Evolutionary conservation across 2,329 filamentous ascomycete genomes (phyloP), one percentile per base, ranked within the genome.

Genomic region (Exophiala phaeomuriformis): DNA sequence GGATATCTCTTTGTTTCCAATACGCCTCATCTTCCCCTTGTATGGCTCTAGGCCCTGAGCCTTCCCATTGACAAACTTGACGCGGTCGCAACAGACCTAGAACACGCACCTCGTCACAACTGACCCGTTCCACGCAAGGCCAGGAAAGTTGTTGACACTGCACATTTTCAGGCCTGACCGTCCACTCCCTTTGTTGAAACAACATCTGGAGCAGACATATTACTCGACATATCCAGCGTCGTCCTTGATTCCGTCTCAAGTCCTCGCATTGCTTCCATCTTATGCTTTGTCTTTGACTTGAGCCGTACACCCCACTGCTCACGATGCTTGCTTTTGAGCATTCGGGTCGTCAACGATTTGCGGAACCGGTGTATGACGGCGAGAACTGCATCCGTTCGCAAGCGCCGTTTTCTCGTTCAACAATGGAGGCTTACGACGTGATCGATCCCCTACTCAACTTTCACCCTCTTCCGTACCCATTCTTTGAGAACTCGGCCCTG

Each of bases 241-340:
- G 33, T 4, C 50, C 35, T 40, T 42, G 12, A 32, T 10, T 9
- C 35, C 32, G 29, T 30, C 51, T 48, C 51, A 59, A 56, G 57
- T 46, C 43, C 51, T 47, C 30, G 37, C 45, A 36, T 27, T 56
- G 47, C 51, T 40, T 31, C 29, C 33, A 12, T 46, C 37, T 19
- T 7, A 10, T 35, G 5, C 33, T 35, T 35, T 35, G 33, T 2
- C 19, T 2, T 12, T 39, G 36, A 39, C 19, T 9, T 12, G 36
- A 35, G 10, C 33, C 10, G 33, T 35, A 35, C 33, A 35, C 31
- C 36, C 10, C 32, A 28, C 42, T 36, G 19, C 36, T 37, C 44
- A 60, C 55, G 45, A 63, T 63, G 61, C 60, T 62, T 47, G 55
- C 45, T 8, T 54, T 59, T 47, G 57, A 62, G 60, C 61, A 61